These are phyloP conservation scores for Podila epicladia DNA, from an alignment of 192 early-diverging fungal species.

Conservation along the genomic window DNA sequence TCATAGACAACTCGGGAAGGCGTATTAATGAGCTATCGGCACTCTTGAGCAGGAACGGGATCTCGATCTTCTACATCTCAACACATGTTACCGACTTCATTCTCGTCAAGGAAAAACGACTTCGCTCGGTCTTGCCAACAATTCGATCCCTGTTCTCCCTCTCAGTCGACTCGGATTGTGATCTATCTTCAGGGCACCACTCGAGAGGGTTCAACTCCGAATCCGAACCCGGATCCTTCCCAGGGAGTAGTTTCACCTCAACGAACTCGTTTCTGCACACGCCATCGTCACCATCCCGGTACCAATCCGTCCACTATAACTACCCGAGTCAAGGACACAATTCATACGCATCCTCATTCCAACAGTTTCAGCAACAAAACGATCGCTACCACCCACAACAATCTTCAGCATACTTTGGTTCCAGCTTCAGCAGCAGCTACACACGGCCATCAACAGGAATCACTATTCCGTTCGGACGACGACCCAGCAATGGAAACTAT, in stretches of 20 bases:
- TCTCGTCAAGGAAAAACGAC: slow-evolving; percentile 71
- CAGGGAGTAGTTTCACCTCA: slow-evolving; percentile 34
- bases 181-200: slow-evolving; percentile 12
- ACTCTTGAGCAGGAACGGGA: slow-evolving; percentile 63
- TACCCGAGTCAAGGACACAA: slow-evolving; percentile 7
- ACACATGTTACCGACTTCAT: slow-evolving; percentile 74
- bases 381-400: slow-evolving; percentile 20
- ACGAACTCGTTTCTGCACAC: slow-evolving; percentile 43
- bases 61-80: slow-evolving; percentile 74
- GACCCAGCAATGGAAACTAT: slow-evolving; percentile 11
- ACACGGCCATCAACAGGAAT: slow-evolving; percentile 23
- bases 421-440: slow-evolving; percentile 21
- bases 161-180: slow-evolving; percentile 39
- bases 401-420: slow-evolving; percentile 3
- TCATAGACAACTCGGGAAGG: slow-evolving; percentile 64
- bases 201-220: slow-evolving; percentile 17
- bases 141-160: slow-evolving; percentile 53
- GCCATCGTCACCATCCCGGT: slow-evolving; percentile 27
- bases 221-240: slow-evolving; percentile 30
- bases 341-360: slow-evolving; percentile 2
- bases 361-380: slow-evolving; percentile 5
- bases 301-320: slow-evolving; percentile 12
- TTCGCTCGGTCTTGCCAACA: slow-evolving; percentile 62
- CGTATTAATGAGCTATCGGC: slow-evolving; percentile 69
- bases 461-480: slow-evolving; percentile 28